Base-by-base conservation (phyloP, 2,329 filamentous ascomycete genomes). In the Blastomyces gilchristii region DNA sequence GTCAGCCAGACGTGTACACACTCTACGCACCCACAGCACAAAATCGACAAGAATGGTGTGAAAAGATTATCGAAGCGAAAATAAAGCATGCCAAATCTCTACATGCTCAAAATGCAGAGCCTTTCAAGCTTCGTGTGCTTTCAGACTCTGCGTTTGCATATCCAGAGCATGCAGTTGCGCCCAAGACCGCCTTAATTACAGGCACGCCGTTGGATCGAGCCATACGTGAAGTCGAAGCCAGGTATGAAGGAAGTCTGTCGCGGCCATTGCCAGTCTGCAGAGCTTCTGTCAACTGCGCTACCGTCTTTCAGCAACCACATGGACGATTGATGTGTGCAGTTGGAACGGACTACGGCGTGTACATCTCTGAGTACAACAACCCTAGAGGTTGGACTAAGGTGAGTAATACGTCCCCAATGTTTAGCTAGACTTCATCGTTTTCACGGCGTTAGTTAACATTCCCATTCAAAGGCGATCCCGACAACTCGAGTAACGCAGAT, bases 261-360 rank as follows among this genome's bases (percentile, higher is more conserved):
- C 84, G 85, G 41, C 83, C 87, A 43, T 83, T 89, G 4, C 89
- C 92, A 12, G 86, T 97, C 4, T 97, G 91, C 72, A 84, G 90
- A 69, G 89, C 93, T 41, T 82, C 86, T 61, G 92, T 99, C 67
- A 94, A 99, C 72, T 99, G 94, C 74, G 90, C 94, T 0, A 93
- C 93, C 2, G 88, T 90, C 0, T 99, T 99, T 75, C 87, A 86
- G 47, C 83, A 85, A 37, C 88, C 89, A 0, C 89, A 87, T 71
- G 90, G 90, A 37, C 93, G 88, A 73, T 85, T 89, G 57, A 90
- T 97, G 82, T 87, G 96, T 68, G 94, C 93, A 12, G 89, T 99
- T 63, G 94, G 95, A 53, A 99, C 94, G 1, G 94, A 99, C 72
- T 92, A 89, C 74, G 94, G 94, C 41, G 90, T 99, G 3, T 99